Evolutionary conservation across 257 asterid genomes (phyloP).

Genomic region (Solanum piurae): DNA sequence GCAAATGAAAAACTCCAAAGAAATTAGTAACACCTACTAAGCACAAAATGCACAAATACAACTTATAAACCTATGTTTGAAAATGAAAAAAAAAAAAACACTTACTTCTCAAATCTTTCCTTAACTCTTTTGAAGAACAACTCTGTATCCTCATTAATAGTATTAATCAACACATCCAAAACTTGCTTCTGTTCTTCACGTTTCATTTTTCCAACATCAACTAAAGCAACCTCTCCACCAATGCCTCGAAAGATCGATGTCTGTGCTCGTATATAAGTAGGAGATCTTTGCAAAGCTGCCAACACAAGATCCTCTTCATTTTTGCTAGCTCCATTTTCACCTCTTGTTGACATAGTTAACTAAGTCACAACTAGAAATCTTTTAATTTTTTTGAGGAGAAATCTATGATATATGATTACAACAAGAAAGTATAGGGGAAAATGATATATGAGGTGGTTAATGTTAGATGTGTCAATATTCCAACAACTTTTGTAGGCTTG

Average conservation of each 20-base stretch:
- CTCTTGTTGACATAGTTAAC: slow-evolving; percentile 9
- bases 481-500: slow-evolving; percentile 45
- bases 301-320: slow-evolving; percentile 55
- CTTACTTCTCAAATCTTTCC: slow-evolving; percentile 80
- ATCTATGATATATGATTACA: slow-evolving; percentile 15
- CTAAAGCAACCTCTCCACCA: slow-evolving; percentile 49
- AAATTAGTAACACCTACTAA: neutral
- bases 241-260: slow-evolving; percentile 36
- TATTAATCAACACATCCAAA: slow-evolving; percentile 42
- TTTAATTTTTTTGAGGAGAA: neutral
- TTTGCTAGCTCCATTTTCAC: slow-evolving; percentile 10
- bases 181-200: slow-evolving; percentile 38
- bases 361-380: neutral
- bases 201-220: slow-evolving; percentile 42
- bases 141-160: slow-evolving; percentile 47
- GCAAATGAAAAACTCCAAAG: neutral
- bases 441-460: neutral
- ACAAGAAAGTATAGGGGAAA: neutral
- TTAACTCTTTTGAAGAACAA: slow-evolving; percentile 52
- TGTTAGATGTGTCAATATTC: slow-evolving; percentile 27
- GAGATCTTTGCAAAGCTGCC: slow-evolving; percentile 68
- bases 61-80: neutral
- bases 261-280: slow-evolving; percentile 52
- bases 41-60: neutral
- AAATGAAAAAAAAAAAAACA: neutral